Conservation (phyloP, 345 rosid genomes). For the Citrus unshiu region DNA sequence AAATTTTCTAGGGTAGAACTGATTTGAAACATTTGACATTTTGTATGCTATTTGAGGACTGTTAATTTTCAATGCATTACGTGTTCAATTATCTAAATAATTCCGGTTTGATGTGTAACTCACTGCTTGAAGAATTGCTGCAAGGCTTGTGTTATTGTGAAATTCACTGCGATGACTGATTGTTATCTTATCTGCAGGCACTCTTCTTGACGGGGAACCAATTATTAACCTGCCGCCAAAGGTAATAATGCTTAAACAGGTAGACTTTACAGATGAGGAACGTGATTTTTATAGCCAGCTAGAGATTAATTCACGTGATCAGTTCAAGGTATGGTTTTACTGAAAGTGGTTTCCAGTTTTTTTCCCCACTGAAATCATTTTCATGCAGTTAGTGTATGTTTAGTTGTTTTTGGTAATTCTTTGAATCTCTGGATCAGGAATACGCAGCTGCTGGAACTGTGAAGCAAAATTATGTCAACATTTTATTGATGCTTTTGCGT, state of each 20-base stretch:
- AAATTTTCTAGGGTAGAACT: neutral
- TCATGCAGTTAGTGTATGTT: neutral
- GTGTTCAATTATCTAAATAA: neutral
- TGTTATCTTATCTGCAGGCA: constrained; percentile 36
- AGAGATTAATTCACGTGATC: constrained; percentile 83
- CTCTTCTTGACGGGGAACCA: constrained; percentile 87
- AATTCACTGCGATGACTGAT: constrained; percentile 5
- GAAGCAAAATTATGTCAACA: constrained; percentile 91
- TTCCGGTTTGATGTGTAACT: neutral
- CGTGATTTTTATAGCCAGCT: constrained; percentile 79
- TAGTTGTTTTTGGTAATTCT: neutral
- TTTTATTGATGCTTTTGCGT: constrained; percentile 94
- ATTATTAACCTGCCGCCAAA: constrained; percentile 83
- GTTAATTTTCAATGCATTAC: neutral
- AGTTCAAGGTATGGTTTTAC: constrained; percentile 59
- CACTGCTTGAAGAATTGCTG: neutral
- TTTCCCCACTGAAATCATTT: neutral
- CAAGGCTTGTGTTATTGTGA: constrained; percentile 12
- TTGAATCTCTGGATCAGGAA: constrained; percentile 49
- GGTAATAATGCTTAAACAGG: constrained; percentile 63
- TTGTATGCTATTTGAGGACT: neutral
- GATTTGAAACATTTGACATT: neutral
- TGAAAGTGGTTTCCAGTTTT: neutral
- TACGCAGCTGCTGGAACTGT: constrained; percentile 99
- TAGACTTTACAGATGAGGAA: constrained; percentile 79